A percentile compares a stretch with the other conserved stretches of the same genome.
phyloP scores from a whole-genome alignment of 768 basidiomycete species.

The Leccinum variicolor region DNA sequence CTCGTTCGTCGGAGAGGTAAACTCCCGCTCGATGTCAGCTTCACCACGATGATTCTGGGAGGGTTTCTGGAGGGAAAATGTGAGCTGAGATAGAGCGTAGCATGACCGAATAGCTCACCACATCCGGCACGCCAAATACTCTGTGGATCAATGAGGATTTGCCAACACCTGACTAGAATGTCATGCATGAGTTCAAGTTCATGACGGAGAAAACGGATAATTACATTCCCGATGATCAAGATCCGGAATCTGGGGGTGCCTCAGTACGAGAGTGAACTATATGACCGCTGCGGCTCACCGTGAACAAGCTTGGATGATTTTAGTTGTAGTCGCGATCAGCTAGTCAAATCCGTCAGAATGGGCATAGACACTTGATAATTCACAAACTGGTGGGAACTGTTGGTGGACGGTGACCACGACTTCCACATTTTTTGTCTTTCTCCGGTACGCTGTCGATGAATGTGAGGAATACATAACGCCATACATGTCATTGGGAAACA shows the following conservation, averaged over 20 bases:
- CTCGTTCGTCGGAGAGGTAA: constrained; percentile 10
- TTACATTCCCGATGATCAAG: constrained; percentile 17
- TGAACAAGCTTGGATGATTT: constrained; percentile 12
- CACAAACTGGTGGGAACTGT: background rate
- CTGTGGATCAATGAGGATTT: constrained; percentile 11
- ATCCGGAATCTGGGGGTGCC: constrained; percentile 9
- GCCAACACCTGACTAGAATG: constrained; percentile 13
- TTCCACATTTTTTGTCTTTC: constrained; percentile 5
- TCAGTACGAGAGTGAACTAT: background rate
- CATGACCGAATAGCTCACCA: constrained; percentile 6
- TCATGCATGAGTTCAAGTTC: background rate
- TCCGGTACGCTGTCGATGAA: constrained; percentile 7
- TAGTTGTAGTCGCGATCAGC: constrained; percentile 6
- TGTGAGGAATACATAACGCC: background rate
- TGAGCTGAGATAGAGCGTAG: background rate
- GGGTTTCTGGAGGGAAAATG: background rate
- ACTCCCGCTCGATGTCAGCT: constrained; percentile 13
- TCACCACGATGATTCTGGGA: constrained; percentile 1
- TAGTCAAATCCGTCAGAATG: background rate
- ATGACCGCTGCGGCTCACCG: background rate
- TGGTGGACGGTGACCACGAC: constrained; percentile 1
- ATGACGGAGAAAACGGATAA: background rate
- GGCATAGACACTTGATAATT: background rate
- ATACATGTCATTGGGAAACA: background rate
- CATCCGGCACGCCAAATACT: constrained; percentile 10